phyloP scores from a whole-genome alignment of 1,284 basidiomycete genomes.

The Microbotryum lychnidis-dioicae region DNA sequence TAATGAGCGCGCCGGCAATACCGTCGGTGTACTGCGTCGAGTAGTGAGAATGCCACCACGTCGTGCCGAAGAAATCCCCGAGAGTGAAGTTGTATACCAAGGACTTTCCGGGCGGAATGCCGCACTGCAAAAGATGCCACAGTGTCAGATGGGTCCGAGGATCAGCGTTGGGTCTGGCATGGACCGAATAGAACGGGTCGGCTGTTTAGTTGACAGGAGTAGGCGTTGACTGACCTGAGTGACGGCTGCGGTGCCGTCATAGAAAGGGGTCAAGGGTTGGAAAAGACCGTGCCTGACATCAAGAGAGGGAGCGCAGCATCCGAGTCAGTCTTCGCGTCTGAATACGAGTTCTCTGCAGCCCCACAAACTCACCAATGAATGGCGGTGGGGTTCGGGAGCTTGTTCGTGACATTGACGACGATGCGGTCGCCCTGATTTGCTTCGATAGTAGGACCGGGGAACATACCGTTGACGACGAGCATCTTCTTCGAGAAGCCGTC shows the following conservation, averaged over 20 bases:
- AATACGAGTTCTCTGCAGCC: no score
- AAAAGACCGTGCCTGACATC: conserved; percentile 28
- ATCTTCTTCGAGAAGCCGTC: conserved; percentile 26
- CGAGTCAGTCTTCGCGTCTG: no score
- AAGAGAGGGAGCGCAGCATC: not conserved
- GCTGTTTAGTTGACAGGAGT: no score
- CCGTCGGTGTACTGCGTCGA: conserved; percentile 14
- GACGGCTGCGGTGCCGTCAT: conserved; percentile 28
- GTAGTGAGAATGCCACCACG: conserved; percentile 26
- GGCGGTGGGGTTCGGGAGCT: conserved; percentile 16
- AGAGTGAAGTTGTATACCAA: conserved; percentile 25
- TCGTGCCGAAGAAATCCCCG: conserved; percentile 18
- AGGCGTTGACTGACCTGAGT: conserved; percentile 8
- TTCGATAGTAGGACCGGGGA: conserved; percentile 30
- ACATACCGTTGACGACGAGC: conserved; percentile 30
- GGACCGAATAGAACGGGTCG: no score
- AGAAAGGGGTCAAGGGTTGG: conserved; percentile 24
- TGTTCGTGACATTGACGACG: conserved; percentile 26
- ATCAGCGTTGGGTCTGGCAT: no score
- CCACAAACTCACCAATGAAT: conserved; percentile 20
- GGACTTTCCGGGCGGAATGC: conserved; percentile 30
- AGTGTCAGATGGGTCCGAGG: no score
- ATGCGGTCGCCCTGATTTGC: conserved; percentile 25
- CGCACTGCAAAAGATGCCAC: conserved; percentile 29
- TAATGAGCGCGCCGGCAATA: conserved; percentile 4